Base-by-base conservation (phyloP, 495 filamentous ascomycete species). In the Penicillium lividum region DNA sequence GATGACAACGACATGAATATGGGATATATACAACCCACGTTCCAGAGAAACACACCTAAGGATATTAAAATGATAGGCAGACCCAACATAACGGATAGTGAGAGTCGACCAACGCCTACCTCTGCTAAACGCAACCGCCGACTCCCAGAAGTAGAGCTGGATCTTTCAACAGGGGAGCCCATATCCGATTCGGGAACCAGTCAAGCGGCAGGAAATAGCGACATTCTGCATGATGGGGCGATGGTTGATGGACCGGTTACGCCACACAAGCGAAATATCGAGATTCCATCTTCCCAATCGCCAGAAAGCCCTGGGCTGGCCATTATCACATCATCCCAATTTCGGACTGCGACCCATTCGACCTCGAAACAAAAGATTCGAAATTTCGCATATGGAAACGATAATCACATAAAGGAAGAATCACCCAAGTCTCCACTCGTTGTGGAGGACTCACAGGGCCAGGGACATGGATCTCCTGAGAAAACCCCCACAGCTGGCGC, bases 241-340 rank as follows among this genome's bases (percentile, higher is more conserved):
- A 40, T 13, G 50, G 33, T 28, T 5, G 16, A 51, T 34, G 31
- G 30, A 22, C 72, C 65, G 31, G 51, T 66, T 5, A 80, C 75
- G 1, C 77, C 77, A 5, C 67, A 57, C 53, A 77, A 77, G 55
- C 61, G 60, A 29, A 71, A 51, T 38, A 57, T 66, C 22, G 76
- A 77, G 53, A 77, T 80, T 53, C 77, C 74, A 4, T 80, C 77
- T 7, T 78, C 75, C 5, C 77, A 80, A 45, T 77, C 77, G 15
- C 77, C 77, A 4, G 74, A 78, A 67, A 77, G 75, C 31, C 76
- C 77, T 27, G 71, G 71, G 3, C 38, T 77, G 11, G 67, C 70
- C 7, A 62, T 76, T 18, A 73, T 78, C 27, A 70, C 76, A 16
- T 72, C 77, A 16, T 76, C 77, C 3, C 70, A 75, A 51, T 74